Evolutionary conservation across 495 filamentous ascomycete species (phyloP).

Genomic region (Daldinia loculata): DNA sequence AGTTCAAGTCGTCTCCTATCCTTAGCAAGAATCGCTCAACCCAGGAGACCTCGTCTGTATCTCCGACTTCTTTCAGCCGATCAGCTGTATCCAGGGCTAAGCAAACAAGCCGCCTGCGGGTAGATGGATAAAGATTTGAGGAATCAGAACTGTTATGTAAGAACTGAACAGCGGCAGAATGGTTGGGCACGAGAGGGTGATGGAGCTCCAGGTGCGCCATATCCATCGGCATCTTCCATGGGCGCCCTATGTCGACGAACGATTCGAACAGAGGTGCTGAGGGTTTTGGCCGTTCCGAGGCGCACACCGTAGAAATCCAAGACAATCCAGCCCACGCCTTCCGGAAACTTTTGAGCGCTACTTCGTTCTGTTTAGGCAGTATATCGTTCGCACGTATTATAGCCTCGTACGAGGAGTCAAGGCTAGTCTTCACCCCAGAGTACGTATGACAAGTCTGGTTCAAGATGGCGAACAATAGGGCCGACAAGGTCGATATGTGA

Average conservation of each 20-base stretch:
- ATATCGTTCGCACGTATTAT: slow-evolving; percentile 46
- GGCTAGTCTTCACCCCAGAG: slow-evolving; percentile 22
- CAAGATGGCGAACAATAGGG: slow-evolving; percentile 45
- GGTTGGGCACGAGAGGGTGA: slow-evolving; percentile 51
- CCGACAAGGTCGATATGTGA: slow-evolving; percentile 12
- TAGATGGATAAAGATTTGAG: not conserved
- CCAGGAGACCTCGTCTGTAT: slow-evolving; percentile 38
- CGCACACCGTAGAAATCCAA: slow-evolving; percentile 48
- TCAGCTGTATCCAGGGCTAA: slow-evolving; percentile 42
- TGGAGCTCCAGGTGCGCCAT: slow-evolving; percentile 53
- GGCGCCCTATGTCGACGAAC: slow-evolving; percentile 47
- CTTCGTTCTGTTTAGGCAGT: slow-evolving; percentile 26
- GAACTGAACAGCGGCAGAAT: slow-evolving; percentile 49
- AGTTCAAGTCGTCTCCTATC: slow-evolving; percentile 21
- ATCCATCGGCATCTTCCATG: slow-evolving; percentile 30
- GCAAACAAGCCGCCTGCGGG: slow-evolving; percentile 29
- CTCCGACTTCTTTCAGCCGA: slow-evolving; percentile 37
- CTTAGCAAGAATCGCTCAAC: slow-evolving; percentile 31
- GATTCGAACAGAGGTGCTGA: slow-evolving; percentile 50
- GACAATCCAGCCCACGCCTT: slow-evolving; percentile 45
- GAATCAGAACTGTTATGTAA: slow-evolving; percentile 25
- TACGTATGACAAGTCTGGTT: slow-evolving; percentile 21
- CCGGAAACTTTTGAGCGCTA: slow-evolving; percentile 14
- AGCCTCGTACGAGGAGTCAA: slow-evolving; percentile 50
- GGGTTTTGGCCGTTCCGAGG: slow-evolving; percentile 43